Evolutionary conservation across 1,284 basidiomycete species (phyloP).

Genomic region (Lignosus rhinocerotis): DNA sequence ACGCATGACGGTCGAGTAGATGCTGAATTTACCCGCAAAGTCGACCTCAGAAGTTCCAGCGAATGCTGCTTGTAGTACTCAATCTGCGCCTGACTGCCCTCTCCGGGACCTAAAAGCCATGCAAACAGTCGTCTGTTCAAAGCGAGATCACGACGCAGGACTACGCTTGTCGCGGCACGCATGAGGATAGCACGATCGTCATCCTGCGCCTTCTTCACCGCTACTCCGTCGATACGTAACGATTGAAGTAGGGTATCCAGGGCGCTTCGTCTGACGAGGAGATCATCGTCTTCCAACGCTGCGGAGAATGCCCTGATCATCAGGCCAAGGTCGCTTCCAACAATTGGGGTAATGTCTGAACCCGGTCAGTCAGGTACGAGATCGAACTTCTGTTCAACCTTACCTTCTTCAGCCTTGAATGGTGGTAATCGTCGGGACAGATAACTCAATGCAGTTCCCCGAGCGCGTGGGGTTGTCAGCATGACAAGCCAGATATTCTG

Average conservation of each 20-base stretch:
- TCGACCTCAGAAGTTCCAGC: slow-evolving; percentile 66
- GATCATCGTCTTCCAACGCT: slow-evolving; percentile 87
- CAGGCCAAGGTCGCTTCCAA: slow-evolving; percentile 87
- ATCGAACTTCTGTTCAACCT: neutral
- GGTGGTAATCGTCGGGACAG: slow-evolving; percentile 78
- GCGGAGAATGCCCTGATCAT: slow-evolving; percentile 92
- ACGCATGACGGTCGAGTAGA: neutral
- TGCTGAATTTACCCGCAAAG: slow-evolving; percentile 55
- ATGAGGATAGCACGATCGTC: slow-evolving; percentile 78
- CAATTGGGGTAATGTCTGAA: slow-evolving; percentile 69
- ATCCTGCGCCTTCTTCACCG: slow-evolving; percentile 62
- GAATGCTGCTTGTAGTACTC: slow-evolving; percentile 70
- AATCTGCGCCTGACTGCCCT: slow-evolving; percentile 72
- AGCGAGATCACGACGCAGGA: slow-evolving; percentile 89
- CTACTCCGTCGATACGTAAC: slow-evolving; percentile 70
- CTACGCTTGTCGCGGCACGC: slow-evolving; percentile 78
- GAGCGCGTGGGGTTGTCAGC: slow-evolving; percentile 84
- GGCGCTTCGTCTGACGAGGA: slow-evolving; percentile 81
- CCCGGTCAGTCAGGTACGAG: slow-evolving; percentile 16
- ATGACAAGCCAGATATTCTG: slow-evolving; percentile 95
- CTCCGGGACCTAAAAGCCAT: slow-evolving; percentile 88
- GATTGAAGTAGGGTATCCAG: slow-evolving; percentile 82
- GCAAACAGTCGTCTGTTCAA: slow-evolving; percentile 91
- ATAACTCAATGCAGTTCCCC: slow-evolving; percentile 88
- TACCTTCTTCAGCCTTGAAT: slow-evolving; percentile 70